phyloP scores from a whole-genome alignment of 331 rosid genomes.

The Phaseolus coccineus region DNA sequence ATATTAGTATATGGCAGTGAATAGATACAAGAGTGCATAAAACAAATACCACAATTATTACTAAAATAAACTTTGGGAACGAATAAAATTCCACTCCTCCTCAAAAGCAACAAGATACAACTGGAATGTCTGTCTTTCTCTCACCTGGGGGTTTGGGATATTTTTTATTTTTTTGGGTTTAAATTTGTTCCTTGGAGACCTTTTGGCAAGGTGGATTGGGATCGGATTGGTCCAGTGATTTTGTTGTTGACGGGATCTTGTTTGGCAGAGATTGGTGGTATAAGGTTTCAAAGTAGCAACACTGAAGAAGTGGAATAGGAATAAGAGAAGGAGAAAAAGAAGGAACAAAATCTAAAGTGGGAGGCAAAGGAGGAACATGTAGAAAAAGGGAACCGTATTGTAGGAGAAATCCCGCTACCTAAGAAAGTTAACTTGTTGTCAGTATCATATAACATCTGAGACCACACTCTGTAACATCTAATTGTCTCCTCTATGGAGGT shows the following conservation, averaged over 20 bases:
- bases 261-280: conserved; percentile 49
- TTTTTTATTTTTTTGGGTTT: conserved; percentile 15
- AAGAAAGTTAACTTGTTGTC: conserved; percentile 66
- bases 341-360: conserved; percentile 48
- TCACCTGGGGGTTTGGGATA: conserved; percentile 56
- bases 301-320: conserved; percentile 29
- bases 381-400: conserved; percentile 40
- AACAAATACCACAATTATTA: conserved; percentile 44
- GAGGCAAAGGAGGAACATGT: conserved; percentile 58
- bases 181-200: conserved; percentile 35
- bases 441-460: conserved; percentile 57
- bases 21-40: not conserved
- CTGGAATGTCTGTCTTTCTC: conserved; percentile 94
- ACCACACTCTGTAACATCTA: conserved; percentile 70
- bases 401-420: conserved; percentile 48
- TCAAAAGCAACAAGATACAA: conserved; percentile 96
- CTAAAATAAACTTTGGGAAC: conserved; percentile 69
- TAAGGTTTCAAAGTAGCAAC: conserved; percentile 49
- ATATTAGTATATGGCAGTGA: not conserved
- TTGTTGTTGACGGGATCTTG: conserved; percentile 70
- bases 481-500: conserved; percentile 76
- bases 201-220: conserved; percentile 57
- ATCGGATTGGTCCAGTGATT: conserved; percentile 67
- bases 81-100: conserved; percentile 73
- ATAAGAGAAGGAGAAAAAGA: conserved; percentile 21